phyloP scores from a whole-genome alignment of 2,329 filamentous ascomycete species.

The Ophiocordyceps camponoti-saundersi region DNA sequence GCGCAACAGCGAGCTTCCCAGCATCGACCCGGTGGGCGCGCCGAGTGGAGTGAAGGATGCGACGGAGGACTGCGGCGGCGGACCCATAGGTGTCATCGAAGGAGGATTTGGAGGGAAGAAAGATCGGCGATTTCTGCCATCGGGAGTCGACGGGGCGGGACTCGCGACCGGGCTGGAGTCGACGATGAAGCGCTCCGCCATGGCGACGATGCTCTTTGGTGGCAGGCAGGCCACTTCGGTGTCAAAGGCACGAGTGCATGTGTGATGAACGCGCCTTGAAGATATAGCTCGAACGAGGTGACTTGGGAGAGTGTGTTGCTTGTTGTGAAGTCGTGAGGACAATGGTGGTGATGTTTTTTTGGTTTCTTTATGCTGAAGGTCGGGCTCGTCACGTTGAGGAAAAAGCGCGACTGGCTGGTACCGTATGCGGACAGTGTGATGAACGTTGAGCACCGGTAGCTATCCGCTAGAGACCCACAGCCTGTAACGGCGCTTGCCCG shows the following conservation, averaged over 20 bases:
- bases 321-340: background rate
- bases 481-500: no score
- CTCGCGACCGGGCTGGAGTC: slow-evolving; percentile 22
- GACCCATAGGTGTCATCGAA: slow-evolving; percentile 35
- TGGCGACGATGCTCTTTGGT: slow-evolving; percentile 8
- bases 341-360: background rate
- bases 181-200: slow-evolving; percentile 24
- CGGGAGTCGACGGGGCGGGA: slow-evolving; percentile 32
- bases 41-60: slow-evolving; percentile 39
- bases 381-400: background rate
- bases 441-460: no score
- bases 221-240: background rate
- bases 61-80: slow-evolving; percentile 29
- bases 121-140: slow-evolving; percentile 19
- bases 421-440: background rate
- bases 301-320: no score
- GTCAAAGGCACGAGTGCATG: background rate
- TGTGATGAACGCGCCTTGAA: background rate
- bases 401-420: background rate
- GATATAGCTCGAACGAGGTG: background rate
- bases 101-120: slow-evolving; percentile 25
- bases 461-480: no score
- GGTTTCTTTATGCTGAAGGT: background rate
- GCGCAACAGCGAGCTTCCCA: slow-evolving; percentile 36
- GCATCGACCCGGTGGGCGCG: slow-evolving; percentile 35